phyloP scores from a whole-genome alignment of 1,284 basidiomycete genomes.

The Phlebopus sp. region DNA sequence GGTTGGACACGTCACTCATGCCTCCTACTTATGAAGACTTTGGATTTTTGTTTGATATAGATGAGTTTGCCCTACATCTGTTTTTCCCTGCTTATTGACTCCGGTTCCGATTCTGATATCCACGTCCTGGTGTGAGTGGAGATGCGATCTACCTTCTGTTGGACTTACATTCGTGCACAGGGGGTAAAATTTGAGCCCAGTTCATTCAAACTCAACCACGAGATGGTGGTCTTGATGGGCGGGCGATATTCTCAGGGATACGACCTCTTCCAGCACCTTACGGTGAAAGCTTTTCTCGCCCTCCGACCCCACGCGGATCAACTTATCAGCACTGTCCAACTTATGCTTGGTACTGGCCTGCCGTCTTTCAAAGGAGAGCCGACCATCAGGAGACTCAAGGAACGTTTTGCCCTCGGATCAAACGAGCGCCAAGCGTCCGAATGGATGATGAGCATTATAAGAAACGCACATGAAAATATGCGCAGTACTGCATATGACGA shows the following conservation, averaged over 20 bases:
- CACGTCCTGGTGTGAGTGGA: constrained; percentile 64
- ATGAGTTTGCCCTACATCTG: constrained; percentile 51
- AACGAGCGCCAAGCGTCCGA: constrained; percentile 91
- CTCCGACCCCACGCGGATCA: constrained; percentile 90
- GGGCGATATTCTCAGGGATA: constrained; percentile 93
- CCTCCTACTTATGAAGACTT: constrained; percentile 68
- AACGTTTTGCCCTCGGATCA: constrained; percentile 83
- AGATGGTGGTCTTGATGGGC: constrained; percentile 98
- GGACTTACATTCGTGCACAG: constrained; percentile 37
- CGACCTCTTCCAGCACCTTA: constrained; percentile 89
- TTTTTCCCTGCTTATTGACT: constrained; percentile 24
- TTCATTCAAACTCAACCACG: constrained; percentile 97
- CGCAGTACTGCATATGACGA: constrained; percentile 92
- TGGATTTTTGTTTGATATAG: constrained; percentile 98
- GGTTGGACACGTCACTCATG: constrained; percentile 7
- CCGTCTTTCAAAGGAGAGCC: constrained; percentile 96
- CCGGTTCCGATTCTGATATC: constrained; percentile 15
- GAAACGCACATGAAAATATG: constrained; percentile 93
- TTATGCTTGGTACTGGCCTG: constrained; percentile 94
- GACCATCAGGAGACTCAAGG: constrained; percentile 84
- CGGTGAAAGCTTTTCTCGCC: constrained; percentile 95
- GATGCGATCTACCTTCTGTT: not conserved
- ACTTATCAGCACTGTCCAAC: constrained; percentile 81
- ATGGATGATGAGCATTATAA: constrained; percentile 85
- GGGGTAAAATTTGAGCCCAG: constrained; percentile 97